Evolutionary conservation across 257 asterid species (phyloP).

Genomic region (Solanum pimpinellifolium): DNA sequence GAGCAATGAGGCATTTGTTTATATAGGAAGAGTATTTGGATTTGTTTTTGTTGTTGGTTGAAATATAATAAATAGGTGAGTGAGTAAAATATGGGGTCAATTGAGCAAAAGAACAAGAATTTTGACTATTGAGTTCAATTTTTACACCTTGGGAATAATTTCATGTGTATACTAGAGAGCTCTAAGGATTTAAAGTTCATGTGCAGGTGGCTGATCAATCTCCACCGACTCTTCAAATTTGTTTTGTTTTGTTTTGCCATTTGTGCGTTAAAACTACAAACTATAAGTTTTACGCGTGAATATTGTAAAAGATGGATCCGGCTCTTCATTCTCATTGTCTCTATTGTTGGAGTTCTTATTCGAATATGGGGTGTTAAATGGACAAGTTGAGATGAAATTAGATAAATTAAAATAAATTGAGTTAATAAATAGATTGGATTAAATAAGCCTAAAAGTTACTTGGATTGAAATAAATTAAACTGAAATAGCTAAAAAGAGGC

Average conservation of each 20-base stretch:
- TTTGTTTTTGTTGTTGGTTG: conserved; percentile 15
- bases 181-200: not conserved
- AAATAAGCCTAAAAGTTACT: not conserved
- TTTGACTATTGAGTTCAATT: not conserved
- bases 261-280: not conserved
- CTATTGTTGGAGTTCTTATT: not conserved
- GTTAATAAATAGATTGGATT: not conserved
- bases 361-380: not conserved
- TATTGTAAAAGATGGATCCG: not conserved
- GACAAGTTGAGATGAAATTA: not conserved
- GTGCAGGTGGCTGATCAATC: not conserved
- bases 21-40: conserved; percentile 2
- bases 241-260: not conserved
- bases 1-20: conserved; percentile 1
- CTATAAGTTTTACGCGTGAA: not conserved
- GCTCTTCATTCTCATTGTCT: not conserved
- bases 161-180: not conserved
- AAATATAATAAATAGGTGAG: conserved; percentile 24
- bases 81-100: conserved; percentile 13
- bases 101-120: not conserved
- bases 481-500: not conserved
- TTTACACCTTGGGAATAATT: not conserved
- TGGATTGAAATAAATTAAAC: too few species aligned
- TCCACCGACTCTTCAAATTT: not conserved
- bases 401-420: not conserved